Base-by-base conservation (phyloP, 2,329 filamentous ascomycete species). In the Westerdykella ornata region DNA sequence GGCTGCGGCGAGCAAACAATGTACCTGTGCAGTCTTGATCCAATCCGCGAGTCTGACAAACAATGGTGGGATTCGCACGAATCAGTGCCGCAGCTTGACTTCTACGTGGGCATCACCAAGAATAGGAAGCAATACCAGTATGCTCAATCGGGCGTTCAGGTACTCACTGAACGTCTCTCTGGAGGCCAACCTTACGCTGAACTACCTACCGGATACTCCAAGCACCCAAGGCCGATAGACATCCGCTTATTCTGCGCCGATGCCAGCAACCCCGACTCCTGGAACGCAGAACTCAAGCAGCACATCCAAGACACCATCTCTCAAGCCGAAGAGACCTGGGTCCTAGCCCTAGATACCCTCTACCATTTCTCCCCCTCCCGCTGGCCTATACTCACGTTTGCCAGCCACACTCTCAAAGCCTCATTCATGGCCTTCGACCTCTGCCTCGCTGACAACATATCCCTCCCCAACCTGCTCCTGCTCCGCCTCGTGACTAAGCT, bases 1-100 rank as follows among this genome's bases (percentile, higher is more conserved):
- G 77, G 77, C 8, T 81, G 77, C 46, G 77, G 77, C 22, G 76
- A 80, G 48, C 77, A 80, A 54, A 75, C 70, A 0, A 54, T 73
- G 15, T 69, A 73, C 41, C 50, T 78, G 17, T 66, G 47, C 44
- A 51, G 49, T 39, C 31, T 41, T 12, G 30, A 12, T 14, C 49
- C 52, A 3, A 13, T 54, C 18, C 38, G 46, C 15, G 22, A 37
- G 4, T 41, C 28, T 11, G 54, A 59, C 37, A 43, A 38, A 9
- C 39, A 44, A 5, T 56, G 48, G 48, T 56, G 47, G 50, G 47
- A 50, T 20, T 35, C 4, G 29, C 32, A 43, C 19, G 34, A 8
- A 13, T 39, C n/a, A 36, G 38, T 16, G 20, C 39, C 12, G 34
- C 28, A 3, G 6, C 56, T 55, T 8, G 43, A 53, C 12, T 33